Base-by-base conservation (phyloP, 2,329 filamentous ascomycete species). In the Fusarium papillatum region DNA sequence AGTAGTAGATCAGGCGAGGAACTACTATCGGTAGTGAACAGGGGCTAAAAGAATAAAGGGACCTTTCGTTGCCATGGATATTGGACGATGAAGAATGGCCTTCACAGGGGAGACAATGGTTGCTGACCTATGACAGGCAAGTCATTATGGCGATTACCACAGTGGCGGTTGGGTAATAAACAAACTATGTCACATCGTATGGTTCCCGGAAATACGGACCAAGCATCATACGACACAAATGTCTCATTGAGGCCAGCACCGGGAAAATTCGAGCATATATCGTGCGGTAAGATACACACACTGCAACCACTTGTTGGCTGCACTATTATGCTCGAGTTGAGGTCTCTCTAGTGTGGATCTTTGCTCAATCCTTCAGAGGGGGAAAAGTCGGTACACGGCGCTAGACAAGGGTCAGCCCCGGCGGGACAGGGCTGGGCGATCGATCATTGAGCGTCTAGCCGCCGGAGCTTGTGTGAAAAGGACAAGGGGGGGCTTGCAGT, bases 401-500 rank as follows among this genome's bases (percentile, higher is more conserved):
- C 68, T 63, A 69, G 67, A 66, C 68, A 66, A n/a, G 68, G 68
- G 43, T 39, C 16, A 7, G 16, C 14, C 48, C 43, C 41, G 46
- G 14, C 24, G 46, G 34, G 34, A 53, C 59, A 68, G 41, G 57
- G 41, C 57, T 68, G 41, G 60, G 26, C 60, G 43, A 50, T 63
- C 24, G 26, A 24, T 76, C 31, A 73, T 71, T 74, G 75, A 68
- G 14, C 11, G 63, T 75, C 63, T 76, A 74, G 59, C 74, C 74
- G 74, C 72, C 73, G 69, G n/a, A 62, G 65, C 61, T 75, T 19
- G 48, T 75, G 70, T 75, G 72, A 75, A 73, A 43, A 19, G 39
- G 53, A 57, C 53, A 26, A 10, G 48, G 72, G 74, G 70, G 41
- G 24, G 57, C 65, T n/a, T 76, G 74, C 73, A 75, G 70, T 7